A percentile compares a stretch with the other conserved stretches of the same genome.
These are phyloP conservation scores for Neurospora tetraspora DNA, from an alignment of 495 filamentous ascomycete species.

Conservation along the genomic window DNA sequence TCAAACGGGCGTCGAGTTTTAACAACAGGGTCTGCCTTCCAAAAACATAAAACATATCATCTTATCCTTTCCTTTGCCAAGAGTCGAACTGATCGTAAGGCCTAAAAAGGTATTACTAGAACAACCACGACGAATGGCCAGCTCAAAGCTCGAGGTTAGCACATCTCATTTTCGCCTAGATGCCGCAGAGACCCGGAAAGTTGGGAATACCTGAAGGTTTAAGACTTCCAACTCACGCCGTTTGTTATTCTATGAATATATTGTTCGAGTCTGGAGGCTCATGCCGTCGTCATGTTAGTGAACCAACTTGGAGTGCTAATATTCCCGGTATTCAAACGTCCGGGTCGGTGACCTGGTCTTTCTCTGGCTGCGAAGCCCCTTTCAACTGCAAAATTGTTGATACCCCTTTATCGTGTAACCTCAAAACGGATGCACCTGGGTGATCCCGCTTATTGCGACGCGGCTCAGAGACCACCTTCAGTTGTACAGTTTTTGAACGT, in stretches of 20 bases:
- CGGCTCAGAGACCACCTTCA: not conserved
- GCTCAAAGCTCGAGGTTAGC: not conserved
- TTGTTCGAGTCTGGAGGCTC: not conserved
- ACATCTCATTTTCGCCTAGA: not conserved
- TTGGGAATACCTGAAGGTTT: not conserved
- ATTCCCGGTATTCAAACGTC: not conserved
- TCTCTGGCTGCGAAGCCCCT: not conserved
- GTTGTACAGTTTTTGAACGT: not conserved
- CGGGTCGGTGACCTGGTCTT: not conserved
- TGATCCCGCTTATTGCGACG: not conserved
- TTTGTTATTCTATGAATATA: too few relatives aligned
- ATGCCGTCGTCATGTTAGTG: not conserved
- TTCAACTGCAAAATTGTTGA: not conserved
- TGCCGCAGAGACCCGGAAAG: not conserved
- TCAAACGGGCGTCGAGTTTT: not conserved
- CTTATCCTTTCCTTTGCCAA: not conserved
- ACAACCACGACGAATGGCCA: not conserved
- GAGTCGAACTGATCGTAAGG: not conserved
- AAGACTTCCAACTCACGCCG: not conserved
- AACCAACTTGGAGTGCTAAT: not conserved
- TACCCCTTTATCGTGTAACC: not conserved
- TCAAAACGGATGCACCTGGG: not conserved
- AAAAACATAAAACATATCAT: not conserved
- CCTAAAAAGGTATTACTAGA: not conserved
- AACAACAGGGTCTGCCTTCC: not conserved